Conservation (phyloP, 192 early-diverging fungal species). For the Linnemannia elongata region DNA sequence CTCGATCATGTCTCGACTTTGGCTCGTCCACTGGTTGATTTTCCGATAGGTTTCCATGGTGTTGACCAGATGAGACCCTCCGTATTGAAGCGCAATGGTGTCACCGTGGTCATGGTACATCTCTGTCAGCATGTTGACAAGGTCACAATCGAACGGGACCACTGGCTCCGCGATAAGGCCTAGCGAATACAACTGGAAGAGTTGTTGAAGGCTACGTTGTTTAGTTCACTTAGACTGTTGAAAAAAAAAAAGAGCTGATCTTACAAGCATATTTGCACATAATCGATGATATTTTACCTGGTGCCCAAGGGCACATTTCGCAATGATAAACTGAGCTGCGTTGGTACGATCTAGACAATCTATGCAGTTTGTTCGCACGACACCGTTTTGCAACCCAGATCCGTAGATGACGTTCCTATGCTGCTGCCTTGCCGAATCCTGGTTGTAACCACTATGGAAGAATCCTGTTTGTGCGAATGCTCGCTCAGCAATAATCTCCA, state of each 20-base stretch:
- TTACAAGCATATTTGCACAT: neutral
- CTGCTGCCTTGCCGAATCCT: slow-evolving; percentile 56
- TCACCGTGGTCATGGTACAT: slow-evolving; percentile 99
- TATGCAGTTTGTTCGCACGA: slow-evolving; percentile 97
- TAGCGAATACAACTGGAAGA: slow-evolving; percentile 80
- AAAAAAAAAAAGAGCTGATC: neutral
- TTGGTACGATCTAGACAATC: slow-evolving; percentile 99
- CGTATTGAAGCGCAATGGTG: slow-evolving; percentile 95
- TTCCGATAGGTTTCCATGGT: slow-evolving; percentile 98
- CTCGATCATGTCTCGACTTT: slow-evolving; percentile 97
- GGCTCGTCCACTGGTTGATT: slow-evolving; percentile 94
- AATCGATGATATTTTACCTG: slow-evolving; percentile 59
- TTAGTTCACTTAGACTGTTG: neutral
- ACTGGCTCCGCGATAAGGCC: slow-evolving; percentile 84
- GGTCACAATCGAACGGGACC: slow-evolving; percentile 94
- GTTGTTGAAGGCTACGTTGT: neutral
- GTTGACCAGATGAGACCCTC: slow-evolving; percentile 97
- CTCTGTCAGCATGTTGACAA: slow-evolving; percentile 91
- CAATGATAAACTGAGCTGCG: slow-evolving; percentile 96
- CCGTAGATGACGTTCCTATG: slow-evolving; percentile 8
- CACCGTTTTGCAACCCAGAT: slow-evolving; percentile 79
- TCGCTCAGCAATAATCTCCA: slow-evolving; percentile 92
- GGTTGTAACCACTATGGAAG: slow-evolving; percentile 91
- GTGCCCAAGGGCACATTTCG: slow-evolving; percentile 93
- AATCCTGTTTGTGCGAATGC: slow-evolving; percentile 89